A percentile compares a stretch with the other conserved stretches of the same genome.
Evolutionary conservation across 2,329 filamentous ascomycete genomes (phyloP).

Genomic region (Fusarium floridanum): DNA sequence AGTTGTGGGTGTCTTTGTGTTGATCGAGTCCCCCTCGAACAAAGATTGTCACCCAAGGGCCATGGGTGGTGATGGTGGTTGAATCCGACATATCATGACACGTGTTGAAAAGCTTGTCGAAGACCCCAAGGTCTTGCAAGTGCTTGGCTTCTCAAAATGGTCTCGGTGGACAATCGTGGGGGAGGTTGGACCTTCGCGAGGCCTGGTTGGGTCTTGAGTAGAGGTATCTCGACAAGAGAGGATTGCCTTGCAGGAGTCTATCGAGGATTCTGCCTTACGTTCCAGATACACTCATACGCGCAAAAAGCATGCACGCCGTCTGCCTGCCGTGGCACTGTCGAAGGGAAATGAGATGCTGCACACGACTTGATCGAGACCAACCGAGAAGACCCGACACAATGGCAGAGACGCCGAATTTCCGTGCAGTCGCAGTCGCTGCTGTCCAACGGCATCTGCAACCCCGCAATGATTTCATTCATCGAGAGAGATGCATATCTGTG

Average conservation of each 20-base stretch:
- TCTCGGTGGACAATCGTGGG: background rate
- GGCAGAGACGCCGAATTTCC: conserved; percentile 23
- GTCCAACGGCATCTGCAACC: background rate
- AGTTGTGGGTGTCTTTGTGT: background rate
- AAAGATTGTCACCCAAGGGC: conserved; percentile 26
- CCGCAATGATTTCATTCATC: conserved; percentile 27
- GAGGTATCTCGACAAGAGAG: background rate
- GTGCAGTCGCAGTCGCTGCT: conserved; percentile 3
- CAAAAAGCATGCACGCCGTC: conserved; percentile 11
- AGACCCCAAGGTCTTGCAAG: conserved; percentile 11
- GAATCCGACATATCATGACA: conserved; percentile 7
- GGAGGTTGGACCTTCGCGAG: background rate
- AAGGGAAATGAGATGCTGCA: conserved; percentile 10
- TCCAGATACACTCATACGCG: background rate
- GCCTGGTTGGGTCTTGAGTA: background rate
- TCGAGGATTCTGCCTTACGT: background rate
- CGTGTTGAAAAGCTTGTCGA: conserved; percentile 25
- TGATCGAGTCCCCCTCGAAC: conserved; percentile 18
- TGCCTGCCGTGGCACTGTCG: conserved; percentile 6
- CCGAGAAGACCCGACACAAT: conserved; percentile 38
- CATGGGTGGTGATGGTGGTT: conserved; percentile 18
- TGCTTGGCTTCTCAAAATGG: conserved; percentile 24
- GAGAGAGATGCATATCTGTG: conserved; percentile 7
- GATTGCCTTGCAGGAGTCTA: conserved; percentile 15
- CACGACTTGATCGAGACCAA: conserved; percentile 11